Percentiles rank a stretch among this genome's conserved stretches.
Conservation (phyloP, 2,329 filamentous ascomycete species). For the Dissoconium aciculare region DNA sequence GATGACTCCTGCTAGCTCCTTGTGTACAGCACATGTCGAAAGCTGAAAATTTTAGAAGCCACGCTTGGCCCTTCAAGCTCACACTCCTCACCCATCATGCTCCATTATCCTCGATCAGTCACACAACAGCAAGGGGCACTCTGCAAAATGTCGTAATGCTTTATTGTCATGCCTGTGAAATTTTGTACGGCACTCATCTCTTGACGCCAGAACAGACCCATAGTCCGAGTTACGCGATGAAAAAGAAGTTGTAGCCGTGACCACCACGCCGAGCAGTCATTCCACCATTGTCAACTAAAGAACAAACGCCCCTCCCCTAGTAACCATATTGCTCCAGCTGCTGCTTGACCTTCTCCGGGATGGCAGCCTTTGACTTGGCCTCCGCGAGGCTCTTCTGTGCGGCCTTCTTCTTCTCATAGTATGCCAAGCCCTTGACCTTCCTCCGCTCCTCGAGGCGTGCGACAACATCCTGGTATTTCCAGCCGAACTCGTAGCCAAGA, state of each 20-base stretch:
- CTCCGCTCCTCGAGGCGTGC: slow-evolving; percentile 95
- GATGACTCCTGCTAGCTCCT: too few species aligned
- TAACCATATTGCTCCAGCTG: slow-evolving; percentile 84
- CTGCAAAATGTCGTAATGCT: slow-evolving; percentile 1
- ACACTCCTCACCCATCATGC: too few species aligned
- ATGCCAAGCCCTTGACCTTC: slow-evolving; percentile 98
- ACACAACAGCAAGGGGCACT: too few species aligned
- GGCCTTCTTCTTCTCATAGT: slow-evolving; percentile 99
- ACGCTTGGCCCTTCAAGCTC: too few species aligned
- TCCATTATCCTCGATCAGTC: too few species aligned
- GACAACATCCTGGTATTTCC: slow-evolving; percentile 99
- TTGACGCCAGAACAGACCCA: background rate
- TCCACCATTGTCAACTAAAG: slow-evolving; percentile 1
- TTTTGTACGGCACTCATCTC: background rate
- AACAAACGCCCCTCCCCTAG: slow-evolving; percentile 38
- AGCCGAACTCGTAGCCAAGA: slow-evolving; percentile 97
- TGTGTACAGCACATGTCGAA: too few species aligned
- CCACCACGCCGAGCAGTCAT: background rate
- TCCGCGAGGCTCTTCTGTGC: slow-evolving; percentile 78
- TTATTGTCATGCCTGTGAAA: background rate
- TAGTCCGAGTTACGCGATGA: background rate
- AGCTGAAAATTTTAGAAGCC: too few species aligned
- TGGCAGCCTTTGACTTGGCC: slow-evolving; percentile 80
- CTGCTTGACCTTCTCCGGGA: slow-evolving; percentile 74
- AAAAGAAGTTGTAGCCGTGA: background rate